A percentile compares a stretch with the other conserved stretches of the same genome.
Evolutionary conservation across 2,329 filamentous ascomycete species (phyloP).

Genomic region (Diaporthe nobilis): DNA sequence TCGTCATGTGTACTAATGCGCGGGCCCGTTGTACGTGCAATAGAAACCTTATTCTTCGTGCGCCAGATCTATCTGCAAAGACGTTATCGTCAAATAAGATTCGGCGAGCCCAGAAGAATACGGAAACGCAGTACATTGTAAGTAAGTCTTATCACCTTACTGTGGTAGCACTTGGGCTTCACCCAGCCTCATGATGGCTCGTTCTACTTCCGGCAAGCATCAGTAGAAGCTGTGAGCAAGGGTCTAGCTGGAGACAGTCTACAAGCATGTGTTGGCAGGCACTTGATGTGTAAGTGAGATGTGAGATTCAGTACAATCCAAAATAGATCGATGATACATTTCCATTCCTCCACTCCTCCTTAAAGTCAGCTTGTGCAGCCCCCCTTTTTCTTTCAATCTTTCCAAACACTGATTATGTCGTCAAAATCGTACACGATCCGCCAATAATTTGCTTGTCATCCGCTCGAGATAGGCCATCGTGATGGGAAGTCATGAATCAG

Average conservation of each 20-base stretch:
- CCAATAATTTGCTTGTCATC: neutral
- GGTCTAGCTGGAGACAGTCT: neutral
- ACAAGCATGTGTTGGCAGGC: too few species aligned
- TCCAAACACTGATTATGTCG: neutral
- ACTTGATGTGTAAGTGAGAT: neutral
- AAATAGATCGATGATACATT: neutral
- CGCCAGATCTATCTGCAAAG: too few species aligned
- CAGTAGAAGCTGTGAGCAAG: neutral
- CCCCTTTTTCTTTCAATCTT: slow-evolving; percentile 31
- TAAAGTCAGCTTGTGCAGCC: slow-evolving; percentile 38
- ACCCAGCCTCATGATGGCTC: neutral
- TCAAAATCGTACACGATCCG: slow-evolving; percentile 32
- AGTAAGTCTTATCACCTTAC: neutral
- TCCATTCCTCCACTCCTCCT: neutral
- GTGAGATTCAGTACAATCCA: slow-evolving; percentile 10
- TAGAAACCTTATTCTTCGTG: too few species aligned
- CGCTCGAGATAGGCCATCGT: neutral
- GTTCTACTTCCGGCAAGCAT: neutral
- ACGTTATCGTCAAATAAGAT: neutral
- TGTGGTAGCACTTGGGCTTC: neutral
- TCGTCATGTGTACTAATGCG: too few species aligned
- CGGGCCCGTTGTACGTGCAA: too few species aligned
- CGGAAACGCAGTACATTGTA: neutral
- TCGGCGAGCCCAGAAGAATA: neutral
- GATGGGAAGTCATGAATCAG: slow-evolving; percentile 6